A percentile compares a stretch with the other conserved stretches of the same genome.
Conservation (phyloP, 805 yeast species). For the Schwanniomyces pseudopolymorphus region DNA sequence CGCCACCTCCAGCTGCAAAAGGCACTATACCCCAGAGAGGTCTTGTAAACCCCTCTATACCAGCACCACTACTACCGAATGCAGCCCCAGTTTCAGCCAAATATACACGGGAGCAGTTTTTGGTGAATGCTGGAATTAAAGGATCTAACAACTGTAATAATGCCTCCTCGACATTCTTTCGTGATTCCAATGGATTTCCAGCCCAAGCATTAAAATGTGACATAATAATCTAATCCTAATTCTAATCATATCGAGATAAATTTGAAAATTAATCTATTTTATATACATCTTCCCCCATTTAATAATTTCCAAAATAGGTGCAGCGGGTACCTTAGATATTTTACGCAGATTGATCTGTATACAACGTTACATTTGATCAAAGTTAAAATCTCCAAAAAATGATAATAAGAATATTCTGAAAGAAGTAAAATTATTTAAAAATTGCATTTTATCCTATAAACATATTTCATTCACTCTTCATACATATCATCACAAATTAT, state of each 20-base stretch:
- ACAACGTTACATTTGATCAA: too few species aligned
- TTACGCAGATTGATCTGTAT: too few species aligned
- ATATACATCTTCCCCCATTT: too few species aligned
- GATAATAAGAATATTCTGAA: too few species aligned
- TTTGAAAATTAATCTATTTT: not conserved
- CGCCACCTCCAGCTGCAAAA: conserved; percentile 15
- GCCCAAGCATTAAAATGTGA: conserved; percentile 2
- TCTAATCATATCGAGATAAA: not conserved
- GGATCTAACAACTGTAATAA: conserved; percentile 9
- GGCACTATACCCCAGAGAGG: conserved; percentile 31
- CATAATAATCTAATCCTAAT: not conserved
- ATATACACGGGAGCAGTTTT: conserved; percentile 13
- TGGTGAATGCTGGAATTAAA: conserved; percentile 8
- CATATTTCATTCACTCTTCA: not conserved
- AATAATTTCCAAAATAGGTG: too few species aligned
- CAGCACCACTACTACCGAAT: conserved; percentile 19
- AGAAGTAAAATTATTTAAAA: too few species aligned
- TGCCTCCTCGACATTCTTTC: conserved; percentile 7
- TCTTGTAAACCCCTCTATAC: conserved; percentile 27
- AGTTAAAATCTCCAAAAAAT: too few species aligned
- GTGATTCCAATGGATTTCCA: conserved; percentile 4
- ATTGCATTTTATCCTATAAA: too few species aligned
- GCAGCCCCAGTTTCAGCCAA: conserved; percentile 19
- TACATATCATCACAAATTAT: conserved; percentile 12
- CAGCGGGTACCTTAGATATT: too few species aligned